Evolutionary conservation across 371 early-diverging fungal species (phyloP), one percentile per base, ranked within the genome.

Genomic region (Zychaea mexicana): DNA sequence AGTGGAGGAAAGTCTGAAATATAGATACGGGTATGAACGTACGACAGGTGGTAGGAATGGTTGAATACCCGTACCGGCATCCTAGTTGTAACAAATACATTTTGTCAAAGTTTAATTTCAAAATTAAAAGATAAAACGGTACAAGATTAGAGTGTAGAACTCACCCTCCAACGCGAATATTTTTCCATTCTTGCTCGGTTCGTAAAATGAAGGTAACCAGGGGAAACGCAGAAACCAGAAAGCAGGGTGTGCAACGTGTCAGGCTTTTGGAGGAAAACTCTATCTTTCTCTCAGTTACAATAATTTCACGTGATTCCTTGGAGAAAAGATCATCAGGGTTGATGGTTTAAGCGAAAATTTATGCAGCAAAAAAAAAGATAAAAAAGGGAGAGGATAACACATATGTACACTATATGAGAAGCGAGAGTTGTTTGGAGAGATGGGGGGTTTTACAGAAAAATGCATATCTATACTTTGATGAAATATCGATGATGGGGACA

Each of bases 41-140:
- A 88, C 90, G 71, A 91, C 86, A 12, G 93, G 92, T 53, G 92
- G 92, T 53, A 94, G 73, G 72, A 96, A 94, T 7, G 96, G 95
- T 57, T 94, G 94, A 65, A 96, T 93, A 27, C 94, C 94, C 5
- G 95, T 96, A 22, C 92, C 88, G 49, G 88, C 75, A 68, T 92
- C 93, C 90, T 90, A 77, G 4, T 42, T 17, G 4, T 12, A 12
- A 42, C n/a, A 42, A 0, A 12, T 17, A 42, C 15, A 15, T 15
- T 13, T n/a, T n/a, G n/a, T n/a, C n/a, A n/a, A n/a, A n/a, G n/a
- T n/a, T 22, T 46, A 24, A 52, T 31, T 26, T 19, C 19, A 19
- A 39, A 36, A 31, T 8, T 21, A 33, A 7, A 3, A 32, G 13
- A 32, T 27, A 12, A 45, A 36, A 21, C 8, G 19, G 1, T 15